Base-by-base conservation (phyloP, 345 rosid species). In the Melaleuca alternifolia region DNA sequence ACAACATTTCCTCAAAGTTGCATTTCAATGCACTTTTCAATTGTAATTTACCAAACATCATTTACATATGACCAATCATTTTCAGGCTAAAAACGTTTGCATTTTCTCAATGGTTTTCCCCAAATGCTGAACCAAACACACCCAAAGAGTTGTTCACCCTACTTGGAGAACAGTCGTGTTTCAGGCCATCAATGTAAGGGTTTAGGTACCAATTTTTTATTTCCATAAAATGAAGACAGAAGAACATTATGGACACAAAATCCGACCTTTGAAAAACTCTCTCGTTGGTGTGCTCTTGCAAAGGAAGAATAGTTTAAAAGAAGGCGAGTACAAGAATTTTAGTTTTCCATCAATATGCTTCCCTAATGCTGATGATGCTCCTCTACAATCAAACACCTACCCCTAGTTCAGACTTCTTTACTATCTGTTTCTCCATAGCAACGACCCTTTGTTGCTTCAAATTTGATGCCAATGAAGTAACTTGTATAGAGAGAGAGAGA, bases 371-470 rank as follows among this genome's bases (percentile, higher is more conserved):
- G 11, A 83, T 50, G 23, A 30, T 51, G 11, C 53, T 37, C 48
- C 79, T 33, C 79, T 71, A 4, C 54, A 33, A 30, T 88, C 89
- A 97, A 84, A 93, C 93, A 18, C 95, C 90, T 77, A 97, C 90
- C 26, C 99, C 97, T 62, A 93, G 90, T 88, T 95, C 99, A 52
- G 99, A 95, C 62, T 96, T 95, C 91, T 93, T 93, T 92, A 93
- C 86, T 85, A 95, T 93, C 87, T 92, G 91, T 90, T 95, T 97
- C 93, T 94, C 90, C 84, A 94, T 89, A 37, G 85, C 89, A 54
- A 75, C n/a, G n/a, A n/a, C 71, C 91, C 95, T 94, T 86, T 91
- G 95, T 90, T 89, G 92, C 89, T 91, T 93, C 91, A 97, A 84
- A 85, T 77, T 87, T 10, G 99, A 94, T 81, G 94, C 91, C 95